Evolutionary conservation across 2,329 filamentous ascomycete species (phyloP), one percentile per base, ranked within the genome.

Genomic region (Aureobasidium uvarum): DNA sequence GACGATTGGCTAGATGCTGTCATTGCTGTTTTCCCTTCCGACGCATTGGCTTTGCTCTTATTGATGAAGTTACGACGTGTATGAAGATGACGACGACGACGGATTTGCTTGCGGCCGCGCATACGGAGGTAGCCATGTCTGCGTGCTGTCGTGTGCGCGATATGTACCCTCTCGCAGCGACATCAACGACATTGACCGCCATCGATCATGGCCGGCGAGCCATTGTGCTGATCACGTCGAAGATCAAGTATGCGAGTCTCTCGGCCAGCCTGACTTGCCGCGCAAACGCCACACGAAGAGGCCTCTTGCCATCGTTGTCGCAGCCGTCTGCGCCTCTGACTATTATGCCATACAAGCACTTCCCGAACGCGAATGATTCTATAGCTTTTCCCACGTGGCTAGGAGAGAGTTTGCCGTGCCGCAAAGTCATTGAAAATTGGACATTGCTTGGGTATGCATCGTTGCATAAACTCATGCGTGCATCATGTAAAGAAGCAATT

Each of bases 361-460:
- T 2, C 2, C 2, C 25, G 25, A 25, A 25, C 25, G 25, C 25
- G 25, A 25, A 25, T 25, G 25, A 25, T 25, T 25, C 25, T 25
- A 25, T 25, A 25, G 25, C 25, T n/a, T n/a, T n/a, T n/a, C n/a
- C n/a, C n/a, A n/a, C n/a, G n/a, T n/a, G 25, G 25, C 25, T 25
- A 25, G 16, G 80, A 80, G 11, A 79, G 83, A 13, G 73, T 85
- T 2, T 85, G 79, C 62, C 82, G 82, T 58, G 89, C 87, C 0
- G 83, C 82, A 1, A 1, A 81, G 81, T 1, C 88, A 90, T n/a
- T n/a, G 71, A 88, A 91, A 70, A 74, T 90, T 0, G 85, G 86
- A 0, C 88, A 90, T 72, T 90, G 87, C 70, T 81, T 91, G 43
- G 85, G 84, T n/a, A 79, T 91, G 16, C 87, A 75, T 8, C 88